Conservation (phyloP, 106 monocot genomes). For the Allium fistulosum region DNA sequence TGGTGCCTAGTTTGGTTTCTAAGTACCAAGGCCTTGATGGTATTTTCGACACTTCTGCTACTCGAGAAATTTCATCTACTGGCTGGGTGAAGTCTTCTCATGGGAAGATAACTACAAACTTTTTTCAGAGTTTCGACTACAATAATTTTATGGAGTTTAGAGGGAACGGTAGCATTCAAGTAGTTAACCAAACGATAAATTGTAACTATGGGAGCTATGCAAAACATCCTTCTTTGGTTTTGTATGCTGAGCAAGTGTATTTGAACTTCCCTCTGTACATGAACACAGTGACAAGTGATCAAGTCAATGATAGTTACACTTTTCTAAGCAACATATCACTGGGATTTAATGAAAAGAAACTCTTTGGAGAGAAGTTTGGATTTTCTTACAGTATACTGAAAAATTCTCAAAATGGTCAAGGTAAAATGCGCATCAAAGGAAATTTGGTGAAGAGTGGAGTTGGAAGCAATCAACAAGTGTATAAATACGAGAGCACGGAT, state of each 20-base stretch:
- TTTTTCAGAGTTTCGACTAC: slow-evolving; percentile 50
- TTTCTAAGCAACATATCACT: slow-evolving; percentile 32
- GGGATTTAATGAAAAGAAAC: slow-evolving; percentile 55
- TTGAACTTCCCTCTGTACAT: slow-evolving; percentile 64
- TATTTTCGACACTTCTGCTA: slow-evolving; percentile 38
- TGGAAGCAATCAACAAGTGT: slow-evolving; percentile 55
- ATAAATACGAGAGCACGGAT: slow-evolving; percentile 61
- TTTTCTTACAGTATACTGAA: slow-evolving; percentile 29
- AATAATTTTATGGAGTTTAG: slow-evolving; percentile 44
- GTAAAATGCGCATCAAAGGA: slow-evolving; percentile 59
- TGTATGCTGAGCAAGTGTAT: slow-evolving; percentile 50
- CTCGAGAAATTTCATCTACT: slow-evolving; percentile 38
- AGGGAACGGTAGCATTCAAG: slow-evolving; percentile 44
- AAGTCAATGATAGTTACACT: slow-evolving; percentile 31
- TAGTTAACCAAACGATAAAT: slow-evolving; percentile 72
- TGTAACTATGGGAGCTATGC: slow-evolving; percentile 34
- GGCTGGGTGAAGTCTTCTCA: slow-evolving; percentile 88
- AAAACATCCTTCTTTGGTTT: slow-evolving; percentile 23
- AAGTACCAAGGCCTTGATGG: slow-evolving; percentile 69
- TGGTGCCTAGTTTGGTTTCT: slow-evolving; percentile 19
- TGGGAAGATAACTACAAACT: slow-evolving; percentile 78
- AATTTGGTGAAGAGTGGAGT: slow-evolving; percentile 51
- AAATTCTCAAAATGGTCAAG: slow-evolving; percentile 56
- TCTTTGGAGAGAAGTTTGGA: slow-evolving; percentile 39
- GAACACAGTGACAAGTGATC: slow-evolving; percentile 27